Conservation (phyloP, 768 basidiomycete species). For the Brasilioporus rufonigricans region DNA sequence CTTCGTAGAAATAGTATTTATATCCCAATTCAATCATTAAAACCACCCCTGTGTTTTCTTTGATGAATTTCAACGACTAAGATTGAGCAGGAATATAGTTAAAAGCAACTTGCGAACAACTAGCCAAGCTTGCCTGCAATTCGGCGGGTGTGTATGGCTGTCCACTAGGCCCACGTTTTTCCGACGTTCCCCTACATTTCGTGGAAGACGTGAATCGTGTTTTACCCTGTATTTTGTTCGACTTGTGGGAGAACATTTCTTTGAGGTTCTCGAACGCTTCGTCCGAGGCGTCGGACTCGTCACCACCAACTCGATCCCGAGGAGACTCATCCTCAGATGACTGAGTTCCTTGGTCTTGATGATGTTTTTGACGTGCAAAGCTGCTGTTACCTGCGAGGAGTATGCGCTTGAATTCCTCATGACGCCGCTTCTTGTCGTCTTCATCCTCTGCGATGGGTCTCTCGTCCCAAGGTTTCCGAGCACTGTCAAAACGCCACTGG, state of each 20-base stretch:
- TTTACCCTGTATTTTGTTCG: constrained; percentile 37
- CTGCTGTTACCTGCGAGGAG: constrained; percentile 47
- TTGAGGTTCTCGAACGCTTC: constrained; percentile 46
- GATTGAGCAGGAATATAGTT: background rate
- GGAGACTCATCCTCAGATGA: constrained; percentile 23
- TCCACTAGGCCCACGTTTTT: constrained; percentile 62
- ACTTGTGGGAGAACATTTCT: constrained; percentile 43
- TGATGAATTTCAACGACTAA: constrained; percentile 51
- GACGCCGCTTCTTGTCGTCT: constrained; percentile 45
- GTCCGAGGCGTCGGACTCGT: constrained; percentile 43
- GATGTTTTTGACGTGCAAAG: constrained; percentile 26
- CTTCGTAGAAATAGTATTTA: constrained; percentile 78
- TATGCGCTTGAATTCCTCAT: constrained; percentile 51
- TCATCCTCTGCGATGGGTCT: constrained; percentile 23
- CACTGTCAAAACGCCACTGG: constrained; percentile 46
- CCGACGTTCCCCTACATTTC: constrained; percentile 36
- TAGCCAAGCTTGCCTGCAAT: constrained; percentile 47
- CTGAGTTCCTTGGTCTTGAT: constrained; percentile 11
- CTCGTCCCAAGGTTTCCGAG: constrained; percentile 1
- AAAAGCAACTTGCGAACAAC: background rate
- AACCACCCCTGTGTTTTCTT: constrained; percentile 60
- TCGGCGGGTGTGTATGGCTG: constrained; percentile 76
- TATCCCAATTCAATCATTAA: constrained; percentile 85
- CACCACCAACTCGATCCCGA: constrained; percentile 25
- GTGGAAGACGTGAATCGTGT: constrained; percentile 24